Evolutionary conservation across 2,329 filamentous ascomycete species (phyloP), one percentile per base, ranked within the genome.

Genomic region (Neopestalotiopsis sp.): DNA sequence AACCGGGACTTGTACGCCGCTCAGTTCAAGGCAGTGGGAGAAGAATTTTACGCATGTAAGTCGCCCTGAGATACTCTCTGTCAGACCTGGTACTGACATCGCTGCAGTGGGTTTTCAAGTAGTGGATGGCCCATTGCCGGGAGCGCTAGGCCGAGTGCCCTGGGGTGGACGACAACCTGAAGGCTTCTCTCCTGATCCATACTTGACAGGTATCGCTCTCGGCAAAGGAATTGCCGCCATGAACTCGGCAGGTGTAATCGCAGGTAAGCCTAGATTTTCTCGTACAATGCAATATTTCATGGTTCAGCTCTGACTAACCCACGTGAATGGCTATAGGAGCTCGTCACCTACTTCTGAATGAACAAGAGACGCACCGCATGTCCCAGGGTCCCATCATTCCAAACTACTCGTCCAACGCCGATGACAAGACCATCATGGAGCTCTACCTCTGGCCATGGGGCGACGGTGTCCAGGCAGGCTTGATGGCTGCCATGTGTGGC

Each of bases 361-460:
- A 72, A 24, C 68, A 69, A 9, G 70, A 72, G 64, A 72, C 70
- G 0, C 70, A 72, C 38, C 65, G 70, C 2, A 65, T 67, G 32
- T 58, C 17, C 7, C 34, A 24, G 28, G 57, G 10, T 17, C 58
- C n/a, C 14, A 49, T 20, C 61, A 38, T 7, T 24, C 30, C n/a
- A 6, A 49, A 40, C 13, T 72, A 70, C 38, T 69, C 61, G 10
- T 67, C 69, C 28, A 70, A 73, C 17, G 70, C 71, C 53, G 71
- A 71, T 10, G 74, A 77, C 68, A 73, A 73, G 45, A 72, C 75
- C 1, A 66, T 75, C 5, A 73, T 75, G 34, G 75, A 77, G n/a
- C 61, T 72, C 4, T 76, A 77, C 63, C 49, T 75, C 0, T 74
- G 71, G 67, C 74, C 75, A 1, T 77, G 71, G 32, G 69, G 70